Evolutionary conservation across 108 stramenopile genomes (phyloP).

Genomic region (Licmophora abbreviata): DNA sequence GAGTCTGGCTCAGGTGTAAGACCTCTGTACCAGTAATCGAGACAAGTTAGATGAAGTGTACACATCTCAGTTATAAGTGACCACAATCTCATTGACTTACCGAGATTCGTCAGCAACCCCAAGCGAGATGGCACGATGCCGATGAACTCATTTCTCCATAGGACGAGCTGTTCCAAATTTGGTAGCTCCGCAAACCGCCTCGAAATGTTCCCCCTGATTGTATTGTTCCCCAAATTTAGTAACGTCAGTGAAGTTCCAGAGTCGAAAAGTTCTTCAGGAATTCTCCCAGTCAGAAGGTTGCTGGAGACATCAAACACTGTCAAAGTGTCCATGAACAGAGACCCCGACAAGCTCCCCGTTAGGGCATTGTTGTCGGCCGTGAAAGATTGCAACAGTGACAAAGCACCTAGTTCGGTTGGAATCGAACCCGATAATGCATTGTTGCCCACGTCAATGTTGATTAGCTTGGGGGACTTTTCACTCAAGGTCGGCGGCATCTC

Average conservation of each 20-base stretch:
- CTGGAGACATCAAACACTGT: constrained; percentile 7
- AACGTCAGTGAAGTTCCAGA: constrained; percentile 10
- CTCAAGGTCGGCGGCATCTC: neutral
- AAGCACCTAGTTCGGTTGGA: constrained; percentile 10
- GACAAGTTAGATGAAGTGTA: too few species aligned
- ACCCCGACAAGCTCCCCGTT: constrained; percentile 11
- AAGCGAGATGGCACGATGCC: constrained; percentile 14
- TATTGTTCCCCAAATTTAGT: constrained; percentile 18
- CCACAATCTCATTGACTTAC: too few species aligned
- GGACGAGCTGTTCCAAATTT: neutral
- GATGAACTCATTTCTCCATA: constrained; percentile 1
- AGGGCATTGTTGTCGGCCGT: constrained; percentile 14
- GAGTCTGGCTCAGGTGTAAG: neutral
- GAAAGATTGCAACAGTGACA: constrained; percentile 2
- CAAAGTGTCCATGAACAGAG: constrained; percentile 2
- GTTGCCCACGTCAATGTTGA: constrained; percentile 4
- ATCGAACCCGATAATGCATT: constrained; percentile 17
- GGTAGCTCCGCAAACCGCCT: neutral
- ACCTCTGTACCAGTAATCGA: too few species aligned
- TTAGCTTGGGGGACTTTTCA: constrained; percentile 1
- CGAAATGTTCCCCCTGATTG: constrained; percentile 6
- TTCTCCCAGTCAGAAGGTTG: constrained; percentile 12
- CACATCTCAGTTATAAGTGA: too few species aligned
- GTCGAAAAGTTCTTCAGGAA: constrained; percentile 14
- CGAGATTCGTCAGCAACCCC: constrained; percentile 14